These are phyloP conservation scores for Sisymbrium altissimum DNA, from an alignment of 345 rosid genomes.

Conservation along the genomic window DNA sequence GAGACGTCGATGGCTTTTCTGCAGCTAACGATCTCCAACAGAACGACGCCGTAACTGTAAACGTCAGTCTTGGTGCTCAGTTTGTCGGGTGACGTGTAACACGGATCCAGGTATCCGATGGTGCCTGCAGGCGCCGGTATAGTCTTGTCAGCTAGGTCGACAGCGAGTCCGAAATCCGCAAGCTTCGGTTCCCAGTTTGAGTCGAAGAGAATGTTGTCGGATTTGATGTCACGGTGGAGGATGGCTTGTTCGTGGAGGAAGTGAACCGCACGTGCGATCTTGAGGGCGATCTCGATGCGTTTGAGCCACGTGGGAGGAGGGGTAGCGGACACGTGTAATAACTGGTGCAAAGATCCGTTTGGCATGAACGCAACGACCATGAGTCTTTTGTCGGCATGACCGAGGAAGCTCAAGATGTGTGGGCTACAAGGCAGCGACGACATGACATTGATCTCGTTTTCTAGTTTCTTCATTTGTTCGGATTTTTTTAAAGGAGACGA, in stretches of 20 bases:
- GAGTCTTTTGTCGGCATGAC: constrained; percentile 38
- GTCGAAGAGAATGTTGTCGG: constrained; percentile 63
- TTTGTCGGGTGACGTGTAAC: constrained; percentile 48
- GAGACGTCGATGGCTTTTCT: constrained; percentile 61
- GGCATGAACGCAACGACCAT: constrained; percentile 81
- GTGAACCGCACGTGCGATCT: constrained; percentile 56
- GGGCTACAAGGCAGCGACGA: constrained; percentile 49
- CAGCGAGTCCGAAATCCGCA: constrained; percentile 68
- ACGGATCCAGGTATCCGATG: constrained; percentile 72
- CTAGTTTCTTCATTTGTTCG: constrained; percentile 47
- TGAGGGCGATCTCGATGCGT: constrained; percentile 56
- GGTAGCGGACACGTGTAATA: constrained; percentile 40
- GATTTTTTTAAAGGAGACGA: not conserved
- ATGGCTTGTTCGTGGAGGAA: constrained; percentile 50
- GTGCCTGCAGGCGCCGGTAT: constrained; percentile 58
- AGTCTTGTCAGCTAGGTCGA: constrained; percentile 36
- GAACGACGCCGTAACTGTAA: constrained; percentile 63
- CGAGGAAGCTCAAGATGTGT: constrained; percentile 44
- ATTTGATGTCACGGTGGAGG: constrained; percentile 75
- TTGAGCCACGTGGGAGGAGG: constrained; percentile 50
- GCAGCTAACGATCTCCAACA: constrained; percentile 62
- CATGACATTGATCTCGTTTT: constrained; percentile 49
- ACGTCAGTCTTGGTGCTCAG: constrained; percentile 60
- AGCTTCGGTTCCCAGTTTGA: constrained; percentile 53
- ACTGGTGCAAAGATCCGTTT: constrained; percentile 59